phyloP scores from a whole-genome alignment of 306 rosid genomes.

The Albizia julibrissin region DNA sequence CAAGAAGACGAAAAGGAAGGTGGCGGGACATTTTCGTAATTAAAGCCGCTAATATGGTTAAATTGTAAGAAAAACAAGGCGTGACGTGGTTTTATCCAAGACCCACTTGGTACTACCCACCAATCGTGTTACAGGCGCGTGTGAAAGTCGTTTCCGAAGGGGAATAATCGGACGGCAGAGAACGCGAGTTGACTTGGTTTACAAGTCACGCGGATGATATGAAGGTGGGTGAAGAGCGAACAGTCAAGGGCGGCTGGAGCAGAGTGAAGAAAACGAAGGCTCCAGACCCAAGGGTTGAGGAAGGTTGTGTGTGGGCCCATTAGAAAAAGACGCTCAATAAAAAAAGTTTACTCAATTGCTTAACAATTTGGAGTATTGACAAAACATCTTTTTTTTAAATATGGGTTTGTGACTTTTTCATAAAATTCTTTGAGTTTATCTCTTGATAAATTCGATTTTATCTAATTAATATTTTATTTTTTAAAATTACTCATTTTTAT shows the following conservation, averaged over 20 bases:
- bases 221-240: constrained; percentile 41
- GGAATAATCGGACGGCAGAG: background rate
- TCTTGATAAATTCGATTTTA: too few relatives aligned
- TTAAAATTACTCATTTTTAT: too few relatives aligned
- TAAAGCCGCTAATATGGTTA: background rate
- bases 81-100: background rate
- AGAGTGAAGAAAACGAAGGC: constrained; percentile 43
- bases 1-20: background rate
- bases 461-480: too few relatives aligned
- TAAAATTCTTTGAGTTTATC: too few relatives aligned
- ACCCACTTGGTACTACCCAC: background rate
- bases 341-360: background rate
- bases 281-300: constrained; percentile 41
- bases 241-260: constrained; percentile 70
- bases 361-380: background rate
- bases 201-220: accelerated
- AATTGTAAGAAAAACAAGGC: background rate
- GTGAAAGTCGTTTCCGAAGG: background rate
- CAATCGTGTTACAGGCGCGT: background rate
- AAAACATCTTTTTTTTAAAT: too few relatives aligned
- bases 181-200: background rate
- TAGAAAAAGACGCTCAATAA: constrained; percentile 17
- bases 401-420: too few relatives aligned
- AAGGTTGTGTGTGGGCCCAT: constrained; percentile 43
- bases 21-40: constrained; percentile 39